Percentiles rank a stretch among this genome's conserved stretches.
Conservation (phyloP, 225 moss, liverwort and hornwort species). For the Antitrichia curtipendula region DNA sequence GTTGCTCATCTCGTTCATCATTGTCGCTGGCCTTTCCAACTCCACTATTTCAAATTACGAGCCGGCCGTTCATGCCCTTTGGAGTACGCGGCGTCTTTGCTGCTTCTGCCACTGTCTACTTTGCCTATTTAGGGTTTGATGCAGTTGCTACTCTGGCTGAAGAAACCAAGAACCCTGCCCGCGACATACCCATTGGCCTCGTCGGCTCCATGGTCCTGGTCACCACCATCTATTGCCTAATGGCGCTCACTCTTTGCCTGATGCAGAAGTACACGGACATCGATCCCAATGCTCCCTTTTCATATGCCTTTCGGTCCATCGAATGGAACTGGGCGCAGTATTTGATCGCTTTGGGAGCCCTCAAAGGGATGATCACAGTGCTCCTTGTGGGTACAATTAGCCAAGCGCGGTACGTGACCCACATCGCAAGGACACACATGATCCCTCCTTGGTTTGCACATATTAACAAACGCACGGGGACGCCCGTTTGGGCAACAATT, state of each 20-base stretch:
- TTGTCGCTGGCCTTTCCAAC: conserved; percentile 23
- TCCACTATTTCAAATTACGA: conserved; percentile 11
- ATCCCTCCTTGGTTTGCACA: conserved; percentile 31
- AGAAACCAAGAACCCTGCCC: conserved; percentile 36
- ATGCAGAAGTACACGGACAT: conserved; percentile 18
- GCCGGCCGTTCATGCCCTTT: conserved; percentile 14
- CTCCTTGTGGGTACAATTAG: conserved; percentile 16
- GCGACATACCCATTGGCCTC: conserved; percentile 13
- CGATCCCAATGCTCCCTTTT: conserved; percentile 20
- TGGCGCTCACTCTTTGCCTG: conserved; percentile 15
- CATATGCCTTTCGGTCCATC: conserved; percentile 29
- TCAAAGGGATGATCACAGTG: conserved; percentile 20
- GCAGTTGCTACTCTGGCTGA: conserved; percentile 33
- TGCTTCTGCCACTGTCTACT: not conserved
- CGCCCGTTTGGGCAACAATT: conserved; percentile 13
- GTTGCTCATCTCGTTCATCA: conserved; percentile 27
- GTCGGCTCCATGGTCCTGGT: conserved; percentile 42
- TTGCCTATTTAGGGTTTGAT: conserved; percentile 28
- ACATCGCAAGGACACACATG: conserved; percentile 33
- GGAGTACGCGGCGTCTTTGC: not conserved
- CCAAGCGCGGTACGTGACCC: conserved; percentile 22
- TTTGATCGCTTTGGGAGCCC: not conserved
- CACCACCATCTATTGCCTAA: conserved; percentile 37
- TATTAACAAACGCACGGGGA: not conserved
- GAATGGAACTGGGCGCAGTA: conserved; percentile 13